Percentiles rank a stretch among this genome's conserved stretches.
These are phyloP conservation scores for Vaccinium vitisidaea DNA, from an alignment of 148 eudicot genomes.

Conservation along the genomic window DNA sequence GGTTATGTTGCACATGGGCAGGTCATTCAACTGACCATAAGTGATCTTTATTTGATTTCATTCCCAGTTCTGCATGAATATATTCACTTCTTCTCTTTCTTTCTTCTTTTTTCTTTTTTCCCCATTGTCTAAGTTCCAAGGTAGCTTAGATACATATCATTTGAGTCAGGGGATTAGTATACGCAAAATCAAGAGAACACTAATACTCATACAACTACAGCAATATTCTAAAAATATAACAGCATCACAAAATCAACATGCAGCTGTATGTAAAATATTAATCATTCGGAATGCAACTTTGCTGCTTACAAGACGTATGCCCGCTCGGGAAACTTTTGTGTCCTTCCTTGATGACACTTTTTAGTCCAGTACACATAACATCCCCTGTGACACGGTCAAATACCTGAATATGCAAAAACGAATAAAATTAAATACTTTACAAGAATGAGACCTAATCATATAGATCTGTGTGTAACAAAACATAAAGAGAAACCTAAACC, in stretches of 20 bases:
- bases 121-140: background rate
- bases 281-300: background rate
- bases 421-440: background rate
- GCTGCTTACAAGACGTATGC: slow-evolving; percentile 81
- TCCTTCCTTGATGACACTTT: slow-evolving; percentile 76
- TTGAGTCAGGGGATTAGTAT: background rate
- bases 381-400: slow-evolving; percentile 31
- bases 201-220: background rate
- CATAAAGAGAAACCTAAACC: background rate
- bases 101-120: background rate
- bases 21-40: background rate
- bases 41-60: background rate
- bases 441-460: background rate
- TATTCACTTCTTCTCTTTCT: background rate
- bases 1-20: background rate
- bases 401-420: slow-evolving; percentile 21
- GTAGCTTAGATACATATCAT: background rate
- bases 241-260: background rate
- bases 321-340: slow-evolving; percentile 98
- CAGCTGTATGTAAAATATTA: background rate
- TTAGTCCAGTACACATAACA: slow-evolving; percentile 68
- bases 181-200: background rate
- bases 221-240: background rate
- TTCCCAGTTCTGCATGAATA: background rate
- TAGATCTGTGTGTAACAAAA: background rate